Evolutionary conservation across 495 filamentous ascomycete species (phyloP).

Genomic region (Neurospora tetrasperma): DNA sequence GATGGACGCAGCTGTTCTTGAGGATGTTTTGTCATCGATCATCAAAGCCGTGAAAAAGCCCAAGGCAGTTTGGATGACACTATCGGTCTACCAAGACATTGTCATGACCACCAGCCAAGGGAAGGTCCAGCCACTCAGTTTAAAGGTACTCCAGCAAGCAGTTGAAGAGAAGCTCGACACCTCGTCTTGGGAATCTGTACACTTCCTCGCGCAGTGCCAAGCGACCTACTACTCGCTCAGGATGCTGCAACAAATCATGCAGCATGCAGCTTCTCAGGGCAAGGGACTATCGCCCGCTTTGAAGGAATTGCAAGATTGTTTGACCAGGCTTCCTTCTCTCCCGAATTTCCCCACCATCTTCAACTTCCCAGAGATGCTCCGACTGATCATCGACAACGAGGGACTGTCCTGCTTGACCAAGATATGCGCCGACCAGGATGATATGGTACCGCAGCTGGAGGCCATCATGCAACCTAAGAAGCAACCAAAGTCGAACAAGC

Average conservation of each 20-base stretch:
- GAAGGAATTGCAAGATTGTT: background rate
- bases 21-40: conserved; percentile 8
- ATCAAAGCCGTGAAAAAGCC: background rate
- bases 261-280: conserved; percentile 9
- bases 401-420: conserved; percentile 7
- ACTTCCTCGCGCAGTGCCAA: conserved; percentile 53
- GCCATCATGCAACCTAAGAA: background rate
- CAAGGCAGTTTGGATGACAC: conserved; percentile 24
- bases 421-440: conserved; percentile 6
- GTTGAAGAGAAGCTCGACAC: conserved; percentile 12
- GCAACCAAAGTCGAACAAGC: background rate
- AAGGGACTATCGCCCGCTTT: background rate
- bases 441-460: conserved; percentile 12
- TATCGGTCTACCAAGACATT: conserved; percentile 37
- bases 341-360: conserved; percentile 10
- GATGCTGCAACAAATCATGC: conserved; percentile 48
- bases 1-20: background rate
- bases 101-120: conserved; percentile 22
- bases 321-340: conserved; percentile 13
- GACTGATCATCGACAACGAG: conserved; percentile 3
- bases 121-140: conserved; percentile 18
- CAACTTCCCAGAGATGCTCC: conserved; percentile 11
- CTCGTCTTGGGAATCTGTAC: conserved; percentile 49
- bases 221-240: conserved; percentile 56
- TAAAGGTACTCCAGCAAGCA: conserved; percentile 17